Conservation (phyloP, 2,329 filamentous ascomycete genomes). For the Trichoderma koningiopsis region DNA sequence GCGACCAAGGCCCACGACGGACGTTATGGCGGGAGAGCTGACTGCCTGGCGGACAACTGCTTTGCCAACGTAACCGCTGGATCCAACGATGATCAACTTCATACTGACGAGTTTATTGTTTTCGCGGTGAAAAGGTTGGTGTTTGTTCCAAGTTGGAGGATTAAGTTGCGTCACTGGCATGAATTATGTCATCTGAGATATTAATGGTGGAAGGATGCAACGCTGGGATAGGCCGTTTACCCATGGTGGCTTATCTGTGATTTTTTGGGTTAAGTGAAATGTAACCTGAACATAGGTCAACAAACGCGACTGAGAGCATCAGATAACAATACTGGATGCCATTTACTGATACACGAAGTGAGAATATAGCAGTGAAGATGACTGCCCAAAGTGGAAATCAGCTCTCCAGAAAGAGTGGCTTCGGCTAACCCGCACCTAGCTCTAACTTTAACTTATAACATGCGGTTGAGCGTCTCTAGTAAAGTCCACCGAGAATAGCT, state of each 20-base stretch:
- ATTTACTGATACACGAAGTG: not conserved
- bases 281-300: not conserved
- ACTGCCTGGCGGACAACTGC: slow-evolving; percentile 50
- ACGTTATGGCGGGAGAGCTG: slow-evolving; percentile 39
- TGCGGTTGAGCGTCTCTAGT: not conserved
- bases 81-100: slow-evolving; percentile 49
- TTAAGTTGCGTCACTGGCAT: not conserved
- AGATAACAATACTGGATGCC: not conserved
- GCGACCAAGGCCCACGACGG: slow-evolving; percentile 47
- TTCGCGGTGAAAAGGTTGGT: not conserved
- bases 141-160: not conserved
- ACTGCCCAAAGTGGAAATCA: not conserved
- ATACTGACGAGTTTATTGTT: slow-evolving; percentile 32
- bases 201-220: not conserved
- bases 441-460: not conserved
- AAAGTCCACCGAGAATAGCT: not conserved
- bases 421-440: not conserved
- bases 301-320: not conserved
- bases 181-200: not conserved
- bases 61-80: slow-evolving; percentile 46
- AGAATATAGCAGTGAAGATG: not conserved
- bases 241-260: not conserved
- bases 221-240: not conserved
- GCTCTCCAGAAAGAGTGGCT: not conserved
- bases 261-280: not conserved